These are phyloP conservation scores for Aspergillus novoparasiticus DNA, from an alignment of 2,329 filamentous ascomycete species.

Conservation along the genomic window DNA sequence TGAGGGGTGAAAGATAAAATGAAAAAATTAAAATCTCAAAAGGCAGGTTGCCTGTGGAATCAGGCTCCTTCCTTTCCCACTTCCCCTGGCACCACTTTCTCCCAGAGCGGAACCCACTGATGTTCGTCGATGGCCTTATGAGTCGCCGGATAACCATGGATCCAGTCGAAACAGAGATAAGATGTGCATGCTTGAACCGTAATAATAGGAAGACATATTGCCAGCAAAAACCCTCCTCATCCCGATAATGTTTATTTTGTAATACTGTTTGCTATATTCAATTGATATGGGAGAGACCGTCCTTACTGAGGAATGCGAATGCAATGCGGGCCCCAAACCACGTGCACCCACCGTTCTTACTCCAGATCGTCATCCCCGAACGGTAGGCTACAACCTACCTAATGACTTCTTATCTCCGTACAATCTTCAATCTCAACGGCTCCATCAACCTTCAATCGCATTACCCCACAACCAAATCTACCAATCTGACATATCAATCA, in stretches of 20 bases:
- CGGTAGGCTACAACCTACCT: background rate
- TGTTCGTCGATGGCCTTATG: background rate
- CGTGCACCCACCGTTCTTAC: background rate
- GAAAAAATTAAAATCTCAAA: background rate
- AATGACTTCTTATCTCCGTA: background rate
- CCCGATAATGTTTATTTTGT: background rate
- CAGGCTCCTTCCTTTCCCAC: background rate
- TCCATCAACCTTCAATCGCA: background rate
- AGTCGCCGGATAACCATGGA: background rate
- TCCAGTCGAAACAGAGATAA: background rate
- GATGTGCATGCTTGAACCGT: background rate
- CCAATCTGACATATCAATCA: background rate
- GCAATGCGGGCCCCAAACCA: background rate
- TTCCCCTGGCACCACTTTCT: background rate
- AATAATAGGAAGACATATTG: background rate
- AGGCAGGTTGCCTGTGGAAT: background rate
- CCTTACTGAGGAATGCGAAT: background rate
- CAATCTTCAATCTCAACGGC: background rate
- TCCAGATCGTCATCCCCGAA: background rate
- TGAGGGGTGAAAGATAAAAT: background rate
- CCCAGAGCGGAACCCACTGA: background rate
- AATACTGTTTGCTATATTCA: background rate
- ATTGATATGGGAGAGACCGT: background rate
- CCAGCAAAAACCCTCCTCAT: background rate
- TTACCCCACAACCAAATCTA: background rate